Evolutionary conservation across 345 rosid species (phyloP), one percentile per base, ranked within the genome.

Genomic region (Eucalyptus regnans): DNA sequence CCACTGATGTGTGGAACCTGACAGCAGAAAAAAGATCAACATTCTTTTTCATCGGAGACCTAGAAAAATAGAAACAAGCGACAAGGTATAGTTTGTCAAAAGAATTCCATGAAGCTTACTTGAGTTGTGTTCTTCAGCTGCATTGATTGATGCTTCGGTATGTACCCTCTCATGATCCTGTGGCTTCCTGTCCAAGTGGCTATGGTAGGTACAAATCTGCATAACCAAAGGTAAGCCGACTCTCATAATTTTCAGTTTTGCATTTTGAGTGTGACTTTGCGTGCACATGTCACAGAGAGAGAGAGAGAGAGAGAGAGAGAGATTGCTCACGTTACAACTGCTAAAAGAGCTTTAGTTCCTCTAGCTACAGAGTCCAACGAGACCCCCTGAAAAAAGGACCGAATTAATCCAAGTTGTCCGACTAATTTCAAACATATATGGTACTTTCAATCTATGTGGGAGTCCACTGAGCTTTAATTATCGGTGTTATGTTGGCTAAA

Each of bases 181-280:
- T 94, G 94, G 89, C 96, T 96, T 87, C 99, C 99, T 1, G 97
- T 94, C 96, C 96, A 97, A 31, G 98, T 96, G 88, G 96, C 79
- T 92, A 97, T 90, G 16, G 99, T 96, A 25, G 99, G 99, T 90
- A 91, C 76, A 90, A 96, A 96, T 86, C 99, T 97, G 90, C 71
- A 87, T 41, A 92, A 89, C 37, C 83, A 66, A 43, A 88, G 66
- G 87, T 41, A 80, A 80, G 15, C 18, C 2, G 3, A 60, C 37
- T 12, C 33, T 18, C 23, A 5, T 31, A 50, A 37, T 66, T 25
- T 86, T 51, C 49, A 51, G 9, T 37, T 86, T 23, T 54, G 13
- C 76, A 86, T 18, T 76, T 76, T 76, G 15, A 41, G 48, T 5
- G 25, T 68, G 80, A 33, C 60, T 10, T 14, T n/a, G 58, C 25